These are phyloP conservation scores for Lachnellula willkommii DNA, from an alignment of 2,329 filamentous ascomycete genomes.

Conservation along the genomic window DNA sequence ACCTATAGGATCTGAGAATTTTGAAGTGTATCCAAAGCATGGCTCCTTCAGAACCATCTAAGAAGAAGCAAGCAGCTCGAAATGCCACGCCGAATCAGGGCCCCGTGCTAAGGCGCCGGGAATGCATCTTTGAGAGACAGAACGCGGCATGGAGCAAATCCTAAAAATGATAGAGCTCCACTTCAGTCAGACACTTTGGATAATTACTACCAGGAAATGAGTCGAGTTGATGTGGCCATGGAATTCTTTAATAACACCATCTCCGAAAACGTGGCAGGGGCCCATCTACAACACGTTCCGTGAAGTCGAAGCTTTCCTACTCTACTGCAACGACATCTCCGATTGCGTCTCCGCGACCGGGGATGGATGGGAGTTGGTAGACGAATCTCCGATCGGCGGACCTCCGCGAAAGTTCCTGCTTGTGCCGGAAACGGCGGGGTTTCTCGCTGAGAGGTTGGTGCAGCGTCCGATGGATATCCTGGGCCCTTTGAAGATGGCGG, in stretches of 20 bases:
- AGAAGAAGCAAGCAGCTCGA: no score
- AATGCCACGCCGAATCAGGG: no score
- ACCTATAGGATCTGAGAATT: no score
- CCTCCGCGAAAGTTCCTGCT: neutral
- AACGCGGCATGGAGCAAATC: neutral
- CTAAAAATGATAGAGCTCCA: neutral
- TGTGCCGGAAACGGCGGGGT: no score
- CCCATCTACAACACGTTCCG: neutral
- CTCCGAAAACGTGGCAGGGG: neutral
- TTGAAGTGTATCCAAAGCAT: no score
- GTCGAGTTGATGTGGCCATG: neutral
- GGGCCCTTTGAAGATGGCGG: neutral
- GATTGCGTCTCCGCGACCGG: neutral
- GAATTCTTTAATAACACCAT: neutral
- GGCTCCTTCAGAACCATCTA: no score
- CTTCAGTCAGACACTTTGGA: neutral
- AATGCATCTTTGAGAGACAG: no score
- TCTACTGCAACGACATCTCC: neutral
- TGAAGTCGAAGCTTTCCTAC: slow-evolving; percentile 4
- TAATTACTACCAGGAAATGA: neutral
- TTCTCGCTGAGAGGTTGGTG: no score
- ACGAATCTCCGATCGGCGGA: neutral
- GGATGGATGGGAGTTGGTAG: slow-evolving; percentile 1
- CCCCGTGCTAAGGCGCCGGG: no score
- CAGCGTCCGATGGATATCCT: neutral